phyloP scores from a whole-genome alignment of 164 flowering plant species.

The Pachysandra terminalis region DNA sequence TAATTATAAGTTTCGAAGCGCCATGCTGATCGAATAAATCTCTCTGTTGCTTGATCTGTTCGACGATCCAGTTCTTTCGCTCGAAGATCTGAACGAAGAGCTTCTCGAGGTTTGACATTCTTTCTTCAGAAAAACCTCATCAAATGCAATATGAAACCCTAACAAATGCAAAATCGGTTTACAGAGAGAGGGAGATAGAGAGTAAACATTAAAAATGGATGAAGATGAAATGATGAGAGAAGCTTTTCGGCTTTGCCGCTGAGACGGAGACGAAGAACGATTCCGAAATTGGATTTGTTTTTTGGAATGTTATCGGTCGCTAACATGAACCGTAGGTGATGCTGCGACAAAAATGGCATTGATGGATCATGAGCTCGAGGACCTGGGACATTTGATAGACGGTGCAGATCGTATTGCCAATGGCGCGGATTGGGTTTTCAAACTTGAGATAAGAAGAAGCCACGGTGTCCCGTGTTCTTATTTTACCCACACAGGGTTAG shows the following conservation, averaged over 20 bases:
- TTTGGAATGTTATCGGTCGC: no score
- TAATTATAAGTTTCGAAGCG: constrained; percentile 54
- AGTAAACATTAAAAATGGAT: no score
- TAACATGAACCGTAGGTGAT: no score
- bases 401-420: background rate
- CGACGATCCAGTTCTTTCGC: constrained; percentile 48
- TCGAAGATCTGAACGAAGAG: constrained; percentile 74
- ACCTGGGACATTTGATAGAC: background rate
- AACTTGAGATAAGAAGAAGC: background rate
- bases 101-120: constrained; percentile 65
- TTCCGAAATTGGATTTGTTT: no score
- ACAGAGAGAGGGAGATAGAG: no score
- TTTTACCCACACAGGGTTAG: no score
- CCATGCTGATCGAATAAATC: constrained; percentile 55
- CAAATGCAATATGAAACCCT: constrained; percentile 6
- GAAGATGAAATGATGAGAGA: background rate
- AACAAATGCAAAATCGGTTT: background rate
- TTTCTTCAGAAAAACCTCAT: constrained; percentile 6
- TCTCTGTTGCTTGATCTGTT: constrained; percentile 54
- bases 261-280: no score
- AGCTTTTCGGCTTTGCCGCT: background rate
- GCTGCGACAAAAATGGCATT: no score
- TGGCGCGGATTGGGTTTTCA: constrained; percentile 3
- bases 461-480: constrained; percentile 15
- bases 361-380: no score